Evolutionary conservation across 2,329 filamentous ascomycete species (phyloP), one percentile per base, ranked within the genome.

Genomic region (Colletotrichum liaoningense): DNA sequence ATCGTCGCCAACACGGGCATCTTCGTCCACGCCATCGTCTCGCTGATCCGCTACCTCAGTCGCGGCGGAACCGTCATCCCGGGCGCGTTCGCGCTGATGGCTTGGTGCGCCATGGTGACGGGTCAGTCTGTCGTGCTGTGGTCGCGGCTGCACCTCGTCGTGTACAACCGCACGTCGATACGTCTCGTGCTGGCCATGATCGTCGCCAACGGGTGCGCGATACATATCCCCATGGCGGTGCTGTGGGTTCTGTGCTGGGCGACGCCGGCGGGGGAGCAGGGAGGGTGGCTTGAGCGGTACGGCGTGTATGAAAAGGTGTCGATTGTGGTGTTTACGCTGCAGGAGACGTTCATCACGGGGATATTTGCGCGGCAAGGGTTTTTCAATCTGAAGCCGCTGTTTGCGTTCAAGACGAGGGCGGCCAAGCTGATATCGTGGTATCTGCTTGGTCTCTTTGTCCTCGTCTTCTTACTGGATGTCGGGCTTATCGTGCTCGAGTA

Each of bases 101-200:
- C 64, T 19, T 91, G 89, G 89, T 87, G 84, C 78, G 77, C 82
- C 4, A 90, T 91, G 88, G 85, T 91, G 1, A 89, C 88, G 11
- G 89, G 89, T 0, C 72, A 74, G 65, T 74, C 68, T n/a, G 57
- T 75, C 24, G 74, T 75, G 46, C 63, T 75, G 46, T 75, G 73
- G 68, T 90, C 88, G 4, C 86, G 90, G 14, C 83, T 91, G 0
- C 88, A 91, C 77, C 84, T 92, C 5, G 86, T 91, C 19, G 82
- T 88, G 2, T 84, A 65, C 30, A 64, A 42, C n/a, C 60, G 56
- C 28, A 55, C 28, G 16, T 63, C 55, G 60, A 54, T 49, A 24
- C 74, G 72, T 16, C 38, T 58, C 38, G 72, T 90, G 0, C 81
- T 89, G 2, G 82, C 77, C 69, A 87, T 91, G 83, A 90, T 92